Conservation (phyloP, 2,329 filamentous ascomycete genomes). For the Rhynchosporium graminicola region DNA sequence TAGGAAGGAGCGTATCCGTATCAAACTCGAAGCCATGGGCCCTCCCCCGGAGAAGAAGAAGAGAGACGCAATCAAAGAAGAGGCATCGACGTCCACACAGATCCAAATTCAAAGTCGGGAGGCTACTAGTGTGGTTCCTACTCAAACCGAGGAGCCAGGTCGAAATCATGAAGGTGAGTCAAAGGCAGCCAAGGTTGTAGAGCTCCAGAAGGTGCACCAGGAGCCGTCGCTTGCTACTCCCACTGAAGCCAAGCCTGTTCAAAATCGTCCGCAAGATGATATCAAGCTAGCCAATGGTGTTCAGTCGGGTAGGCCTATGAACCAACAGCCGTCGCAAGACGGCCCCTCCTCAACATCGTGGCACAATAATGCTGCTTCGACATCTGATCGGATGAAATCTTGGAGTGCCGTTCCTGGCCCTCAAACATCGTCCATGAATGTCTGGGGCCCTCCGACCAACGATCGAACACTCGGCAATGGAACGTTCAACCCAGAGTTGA, state of each 20-base stretch:
- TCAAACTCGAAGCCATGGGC: constrained; percentile 71
- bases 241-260: constrained; percentile 20
- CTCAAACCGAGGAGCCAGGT: constrained; percentile 18
- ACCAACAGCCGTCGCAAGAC: constrained; percentile 30
- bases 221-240: constrained; percentile 9
- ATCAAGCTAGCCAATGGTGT: constrained; percentile 31
- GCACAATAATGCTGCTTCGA: constrained; percentile 38
- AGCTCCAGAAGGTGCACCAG: constrained; percentile 23
- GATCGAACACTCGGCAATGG: constrained; percentile 76
- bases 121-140: constrained; percentile 15
- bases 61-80: constrained; percentile 52
- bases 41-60: constrained; percentile 63
- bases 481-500: constrained; percentile 67
- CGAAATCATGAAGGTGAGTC: constrained; percentile 19
- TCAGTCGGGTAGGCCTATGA: constrained; percentile 29
- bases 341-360: constrained; percentile 35
- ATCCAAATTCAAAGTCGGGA: constrained; percentile 39
- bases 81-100: constrained; percentile 43
- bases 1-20: constrained; percentile 67
- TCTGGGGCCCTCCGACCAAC: constrained; percentile 72
- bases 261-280: constrained; percentile 21
- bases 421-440: constrained; percentile 54
- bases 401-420: constrained; percentile 49
- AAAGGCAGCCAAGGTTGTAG: constrained; percentile 20
- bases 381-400: constrained; percentile 49